A percentile compares a stretch with the other conserved stretches of the same genome.
Conservation (phyloP, 148 eudicot species). For the Amaranthus palmeri region DNA sequence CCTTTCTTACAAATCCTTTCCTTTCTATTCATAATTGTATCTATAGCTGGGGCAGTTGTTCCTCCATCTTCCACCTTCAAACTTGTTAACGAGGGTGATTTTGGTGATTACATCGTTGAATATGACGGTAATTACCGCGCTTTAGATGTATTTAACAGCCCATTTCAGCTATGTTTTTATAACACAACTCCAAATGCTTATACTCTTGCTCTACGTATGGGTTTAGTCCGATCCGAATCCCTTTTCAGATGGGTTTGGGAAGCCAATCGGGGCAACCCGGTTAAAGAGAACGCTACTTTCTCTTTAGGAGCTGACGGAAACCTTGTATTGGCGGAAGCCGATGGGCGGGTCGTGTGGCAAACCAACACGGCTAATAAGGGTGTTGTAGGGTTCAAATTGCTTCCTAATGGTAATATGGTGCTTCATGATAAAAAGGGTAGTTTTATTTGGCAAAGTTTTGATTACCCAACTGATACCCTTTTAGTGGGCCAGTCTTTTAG, state of each 20-base stretch:
- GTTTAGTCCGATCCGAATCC: conserved; percentile 25
- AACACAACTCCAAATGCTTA: conserved; percentile 39
- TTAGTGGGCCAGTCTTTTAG: conserved; percentile 32
- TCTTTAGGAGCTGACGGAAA: conserved; percentile 26
- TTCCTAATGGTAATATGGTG: conserved; percentile 36
- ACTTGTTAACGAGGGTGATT: conserved; percentile 47
- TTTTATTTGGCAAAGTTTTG: conserved; percentile 40
- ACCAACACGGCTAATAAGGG: conserved; percentile 30
- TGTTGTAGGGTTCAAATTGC: conserved; percentile 30
- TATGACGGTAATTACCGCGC: conserved; percentile 25
- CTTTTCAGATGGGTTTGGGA: conserved; percentile 42
- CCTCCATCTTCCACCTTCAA: conserved; percentile 41
- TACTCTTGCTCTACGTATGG: conserved; percentile 32
- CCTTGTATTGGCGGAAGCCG: conserved; percentile 29
- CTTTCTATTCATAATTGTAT: not conserved
- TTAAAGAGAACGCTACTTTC: conserved; percentile 28
- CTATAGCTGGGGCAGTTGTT: conserved; percentile 13
- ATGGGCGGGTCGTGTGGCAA: conserved; percentile 34
- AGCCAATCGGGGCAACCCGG: conserved; percentile 38
- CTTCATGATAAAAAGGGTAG: conserved; percentile 26
- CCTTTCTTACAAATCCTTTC: not conserved
- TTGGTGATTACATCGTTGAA: conserved; percentile 53
- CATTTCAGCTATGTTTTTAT: conserved; percentile 37
- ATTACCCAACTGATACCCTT: conserved; percentile 33
- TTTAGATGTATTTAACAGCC: conserved; percentile 13